These are phyloP conservation scores for Galerina marginata DNA, from an alignment of 768 basidiomycete species.

Conservation along the genomic window DNA sequence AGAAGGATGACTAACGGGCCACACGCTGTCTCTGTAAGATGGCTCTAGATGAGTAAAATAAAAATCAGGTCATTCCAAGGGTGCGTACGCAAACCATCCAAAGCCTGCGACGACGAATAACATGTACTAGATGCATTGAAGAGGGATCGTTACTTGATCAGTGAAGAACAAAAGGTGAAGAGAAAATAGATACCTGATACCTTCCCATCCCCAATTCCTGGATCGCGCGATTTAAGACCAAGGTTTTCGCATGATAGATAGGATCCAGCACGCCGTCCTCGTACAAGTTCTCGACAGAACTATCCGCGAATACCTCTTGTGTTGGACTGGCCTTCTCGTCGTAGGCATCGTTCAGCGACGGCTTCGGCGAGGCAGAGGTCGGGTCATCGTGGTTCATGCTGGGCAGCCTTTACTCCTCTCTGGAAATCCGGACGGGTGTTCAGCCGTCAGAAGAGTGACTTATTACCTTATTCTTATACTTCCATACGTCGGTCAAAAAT, in stretches of 20 bases:
- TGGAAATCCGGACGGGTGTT: neutral
- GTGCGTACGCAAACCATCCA: conserved; percentile 74
- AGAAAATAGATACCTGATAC: conserved; percentile 55
- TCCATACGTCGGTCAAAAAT: neutral
- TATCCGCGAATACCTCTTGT: neutral
- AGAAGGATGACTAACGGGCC: conserved; percentile 56
- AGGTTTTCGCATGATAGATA: conserved; percentile 62
- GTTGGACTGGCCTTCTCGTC: conserved; percentile 8
- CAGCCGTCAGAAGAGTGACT: neutral
- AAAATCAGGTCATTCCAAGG: neutral
- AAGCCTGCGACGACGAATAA: conserved; percentile 74
- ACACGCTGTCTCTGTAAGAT: conserved; percentile 64
- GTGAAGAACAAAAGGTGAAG: too few species aligned
- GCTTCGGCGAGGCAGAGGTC: neutral
- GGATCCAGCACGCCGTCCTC: conserved; percentile 48
- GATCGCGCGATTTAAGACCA: conserved; percentile 61
- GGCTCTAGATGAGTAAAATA: neutral
- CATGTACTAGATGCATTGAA: conserved; percentile 52
- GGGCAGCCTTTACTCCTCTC: neutral
- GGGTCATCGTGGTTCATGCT: neutral
- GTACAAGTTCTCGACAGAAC: conserved; percentile 22
- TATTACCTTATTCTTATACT: neutral
- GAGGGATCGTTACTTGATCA: too few species aligned
- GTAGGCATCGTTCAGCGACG: neutral
- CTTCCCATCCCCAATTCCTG: conserved; percentile 76